Evolutionary conservation across 257 asterid genomes (phyloP), one percentile per base, ranked within the genome.

Genomic region (Solanum gandarillasii): DNA sequence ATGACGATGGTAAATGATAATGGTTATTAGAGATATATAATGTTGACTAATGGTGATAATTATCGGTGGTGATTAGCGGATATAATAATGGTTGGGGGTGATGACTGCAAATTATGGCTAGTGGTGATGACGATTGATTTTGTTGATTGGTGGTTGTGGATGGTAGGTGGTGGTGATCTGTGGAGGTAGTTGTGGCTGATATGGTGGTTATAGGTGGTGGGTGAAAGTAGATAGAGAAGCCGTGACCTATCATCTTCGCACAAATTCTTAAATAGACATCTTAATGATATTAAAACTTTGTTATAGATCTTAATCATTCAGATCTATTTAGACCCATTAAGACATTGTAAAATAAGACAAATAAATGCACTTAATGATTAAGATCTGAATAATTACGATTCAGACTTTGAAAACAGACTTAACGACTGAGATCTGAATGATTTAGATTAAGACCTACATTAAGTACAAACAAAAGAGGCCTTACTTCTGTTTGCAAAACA

Each of bases 401-500:
- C 67, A 58, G 25, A 58, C 25, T 20, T 58, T 20, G 67, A 58
- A 58, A 52, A 16, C 62, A 52, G 3, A 52, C 62, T 52, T 16
- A 52, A 52, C 16, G 62, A 52, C 23, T 52, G 21, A 48, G 60
- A 16, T 52, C 62, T 52, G 9, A 52, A 52, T 52, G 23, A 58
- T 58, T 58, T 20, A 58, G 67, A 58, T 58, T 58, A 58, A 58
- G 67, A 58, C 11, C 67, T 58, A 1, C 67, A 58, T 58, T 20
- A 58, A 20, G 25, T 58, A 7, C 67, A 58, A 58, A 58, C 67
- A 58, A 58, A 58, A 18, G 67, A 58, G n/a, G 25, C 25, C 67
- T 58, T 96, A 97, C 99, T 92, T 97, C 99, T 75, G 95, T 92
- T 93, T 97, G 98, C 93, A 97, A 90, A 88, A 94, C 94, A 88